These are phyloP conservation scores for Diaporthe australafricana DNA, from an alignment of 2,329 filamentous ascomycete genomes.

Conservation along the genomic window DNA sequence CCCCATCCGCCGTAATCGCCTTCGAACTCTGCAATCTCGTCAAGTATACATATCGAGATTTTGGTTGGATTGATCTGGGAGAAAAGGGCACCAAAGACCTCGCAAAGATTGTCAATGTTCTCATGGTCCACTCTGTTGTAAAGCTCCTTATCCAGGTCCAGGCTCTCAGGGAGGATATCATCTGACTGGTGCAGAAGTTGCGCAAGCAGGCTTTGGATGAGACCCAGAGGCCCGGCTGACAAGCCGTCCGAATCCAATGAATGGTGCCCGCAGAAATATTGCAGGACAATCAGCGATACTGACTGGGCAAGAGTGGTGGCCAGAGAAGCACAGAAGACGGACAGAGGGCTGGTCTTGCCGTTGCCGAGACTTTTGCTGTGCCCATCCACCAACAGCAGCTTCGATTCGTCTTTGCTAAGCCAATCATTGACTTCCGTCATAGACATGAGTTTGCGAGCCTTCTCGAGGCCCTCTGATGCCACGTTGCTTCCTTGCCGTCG, in stretches of 20 bases:
- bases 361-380: neutral
- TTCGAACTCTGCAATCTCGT: slow-evolving; percentile 28
- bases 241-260: neutral
- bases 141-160: neutral
- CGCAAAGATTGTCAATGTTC: slow-evolving; percentile 2
- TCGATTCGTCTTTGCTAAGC: neutral
- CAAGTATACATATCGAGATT: slow-evolving; percentile 19
- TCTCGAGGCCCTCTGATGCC: too few species aligned
- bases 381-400: neutral
- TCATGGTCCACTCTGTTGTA: neutral
- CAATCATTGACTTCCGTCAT: neutral
- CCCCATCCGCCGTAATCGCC: neutral
- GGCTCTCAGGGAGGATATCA: neutral
- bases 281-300: neutral
- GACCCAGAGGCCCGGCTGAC: neutral
- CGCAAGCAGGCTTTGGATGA: slow-evolving; percentile 9
- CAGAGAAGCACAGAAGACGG: slow-evolving; percentile 8
- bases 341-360: slow-evolving; percentile 25
- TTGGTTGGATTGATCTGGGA: neutral
- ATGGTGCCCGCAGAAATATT: slow-evolving; percentile 19
- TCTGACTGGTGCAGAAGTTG: slow-evolving; percentile 12
- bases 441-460: neutral
- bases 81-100: neutral
- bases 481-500: slow-evolving; percentile 17
- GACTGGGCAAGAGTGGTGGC: slow-evolving; percentile 1